Evolutionary conservation across 345 rosid genomes (phyloP).

Genomic region (Aegle marmelos): DNA sequence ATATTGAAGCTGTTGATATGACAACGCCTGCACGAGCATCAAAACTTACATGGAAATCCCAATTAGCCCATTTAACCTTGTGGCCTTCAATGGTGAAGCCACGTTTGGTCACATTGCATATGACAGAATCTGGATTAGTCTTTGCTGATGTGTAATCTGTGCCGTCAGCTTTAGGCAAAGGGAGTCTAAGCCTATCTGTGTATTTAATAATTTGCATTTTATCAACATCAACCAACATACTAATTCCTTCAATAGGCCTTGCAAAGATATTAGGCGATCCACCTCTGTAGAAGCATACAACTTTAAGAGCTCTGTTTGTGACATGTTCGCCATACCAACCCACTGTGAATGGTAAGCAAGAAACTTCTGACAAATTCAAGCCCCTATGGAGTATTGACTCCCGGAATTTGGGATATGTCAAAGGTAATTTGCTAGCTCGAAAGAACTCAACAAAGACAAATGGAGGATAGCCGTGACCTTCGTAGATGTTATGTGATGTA

Average conservation of each 20-base stretch:
- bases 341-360: conserved; percentile 61
- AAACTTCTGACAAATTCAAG: conserved; percentile 58
- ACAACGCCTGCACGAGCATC: conserved; percentile 55
- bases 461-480: conserved; percentile 60
- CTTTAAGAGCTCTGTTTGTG: conserved; percentile 43
- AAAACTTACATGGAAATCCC: conserved; percentile 79
- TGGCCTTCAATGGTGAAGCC: conserved; percentile 43
- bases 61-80: conserved; percentile 54
- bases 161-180: conserved; percentile 66
- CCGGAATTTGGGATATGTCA: conserved; percentile 40
- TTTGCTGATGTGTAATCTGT: conserved; percentile 53
- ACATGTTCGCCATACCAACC: conserved; percentile 72
- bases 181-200: conserved; percentile 43
- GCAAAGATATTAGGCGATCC: conserved; percentile 65
- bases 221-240: conserved; percentile 52
- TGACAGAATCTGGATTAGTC: conserved; percentile 21
- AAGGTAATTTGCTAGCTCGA: conserved; percentile 47
- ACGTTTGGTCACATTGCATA: conserved; percentile 34
- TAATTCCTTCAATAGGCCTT: conserved; percentile 68
- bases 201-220: conserved; percentile 48
- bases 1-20: conserved; percentile 60
- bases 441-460: conserved; percentile 52
- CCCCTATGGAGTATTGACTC: conserved; percentile 40
- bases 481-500: conserved; percentile 32
- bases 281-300: conserved; percentile 51